phyloP scores from a whole-genome alignment of 192 early-diverging fungal species.

The Pilaira anomala region DNA sequence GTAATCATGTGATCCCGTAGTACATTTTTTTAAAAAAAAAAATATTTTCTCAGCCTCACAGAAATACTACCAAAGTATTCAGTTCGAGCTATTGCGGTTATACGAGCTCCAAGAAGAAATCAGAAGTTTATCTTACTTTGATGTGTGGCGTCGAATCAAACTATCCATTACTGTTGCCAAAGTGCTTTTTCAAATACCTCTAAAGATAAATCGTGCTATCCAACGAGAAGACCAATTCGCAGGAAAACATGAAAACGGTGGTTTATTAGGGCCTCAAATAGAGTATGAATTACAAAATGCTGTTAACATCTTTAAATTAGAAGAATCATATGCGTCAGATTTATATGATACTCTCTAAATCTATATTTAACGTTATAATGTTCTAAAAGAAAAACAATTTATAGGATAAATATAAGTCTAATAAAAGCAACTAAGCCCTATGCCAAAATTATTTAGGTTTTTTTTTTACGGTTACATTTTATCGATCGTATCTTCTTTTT shows the following conservation, averaged over 20 bases:
- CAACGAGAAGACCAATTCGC: background rate
- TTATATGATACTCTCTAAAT: background rate
- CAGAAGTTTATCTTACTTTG: slow-evolving; percentile 43
- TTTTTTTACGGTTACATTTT: too few species aligned
- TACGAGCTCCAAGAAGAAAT: slow-evolving; percentile 48
- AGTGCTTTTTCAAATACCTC: slow-evolving; percentile 41
- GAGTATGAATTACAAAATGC: background rate
- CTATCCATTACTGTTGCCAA: slow-evolving; percentile 41
- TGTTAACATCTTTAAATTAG: background rate
- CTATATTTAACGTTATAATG: background rate
- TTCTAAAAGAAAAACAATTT: too few species aligned
- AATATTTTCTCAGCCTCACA: too few species aligned
- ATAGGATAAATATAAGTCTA: too few species aligned
- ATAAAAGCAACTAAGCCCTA: too few species aligned
- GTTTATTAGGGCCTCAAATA: background rate
- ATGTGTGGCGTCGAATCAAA: slow-evolving; percentile 43
- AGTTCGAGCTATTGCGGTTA: slow-evolving; percentile 46
- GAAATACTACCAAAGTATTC: slow-evolving; percentile 40
- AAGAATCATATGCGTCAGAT: background rate
- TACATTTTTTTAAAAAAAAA: too few species aligned
- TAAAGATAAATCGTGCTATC: slow-evolving; percentile 37
- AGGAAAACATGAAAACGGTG: background rate
- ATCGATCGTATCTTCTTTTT: too few species aligned
- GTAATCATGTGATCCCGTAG: too few species aligned
- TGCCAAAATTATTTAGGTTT: too few species aligned